phyloP scores from a whole-genome alignment of 257 asterid genomes.

The Fraxinus anomala region DNA sequence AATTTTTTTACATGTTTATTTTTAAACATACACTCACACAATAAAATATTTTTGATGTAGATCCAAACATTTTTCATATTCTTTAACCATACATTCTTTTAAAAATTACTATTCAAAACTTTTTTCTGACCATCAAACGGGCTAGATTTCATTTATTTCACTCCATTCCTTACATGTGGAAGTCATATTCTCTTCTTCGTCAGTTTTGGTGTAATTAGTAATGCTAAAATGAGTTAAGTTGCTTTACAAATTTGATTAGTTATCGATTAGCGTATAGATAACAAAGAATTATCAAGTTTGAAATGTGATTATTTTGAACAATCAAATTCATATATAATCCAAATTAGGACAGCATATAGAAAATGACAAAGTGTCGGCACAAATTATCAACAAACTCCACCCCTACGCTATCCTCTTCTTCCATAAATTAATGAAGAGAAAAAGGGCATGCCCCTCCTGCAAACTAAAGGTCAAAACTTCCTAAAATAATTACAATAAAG shows the following conservation, averaged over 20 bases:
- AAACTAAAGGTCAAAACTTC: constrained; percentile 37
- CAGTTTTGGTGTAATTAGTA: not conserved
- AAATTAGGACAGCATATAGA: not conserved
- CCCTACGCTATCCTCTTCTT: not conserved
- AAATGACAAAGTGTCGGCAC: constrained; percentile 40
- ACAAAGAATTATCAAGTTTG: not conserved
- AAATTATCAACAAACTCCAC: constrained; percentile 32
- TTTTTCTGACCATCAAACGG: no score
- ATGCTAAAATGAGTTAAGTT: not conserved
- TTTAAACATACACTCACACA: no score
- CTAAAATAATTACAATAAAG: constrained; percentile 25
- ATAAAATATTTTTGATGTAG: no score
- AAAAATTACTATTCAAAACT: no score
- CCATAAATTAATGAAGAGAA: constrained; percentile 30
- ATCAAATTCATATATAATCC: not conserved
- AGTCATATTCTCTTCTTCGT: no score
- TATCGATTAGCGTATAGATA: no score
- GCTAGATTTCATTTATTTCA: no score
- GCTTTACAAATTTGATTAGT: no score
- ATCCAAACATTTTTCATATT: no score
- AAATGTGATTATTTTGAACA: not conserved
- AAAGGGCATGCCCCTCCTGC: not conserved
- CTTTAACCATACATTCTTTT: no score
- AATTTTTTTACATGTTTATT: no score
- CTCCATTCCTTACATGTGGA: no score